phyloP scores from a whole-genome alignment of 345 rosid genomes.

The Eucalyptus microcorys region DNA sequence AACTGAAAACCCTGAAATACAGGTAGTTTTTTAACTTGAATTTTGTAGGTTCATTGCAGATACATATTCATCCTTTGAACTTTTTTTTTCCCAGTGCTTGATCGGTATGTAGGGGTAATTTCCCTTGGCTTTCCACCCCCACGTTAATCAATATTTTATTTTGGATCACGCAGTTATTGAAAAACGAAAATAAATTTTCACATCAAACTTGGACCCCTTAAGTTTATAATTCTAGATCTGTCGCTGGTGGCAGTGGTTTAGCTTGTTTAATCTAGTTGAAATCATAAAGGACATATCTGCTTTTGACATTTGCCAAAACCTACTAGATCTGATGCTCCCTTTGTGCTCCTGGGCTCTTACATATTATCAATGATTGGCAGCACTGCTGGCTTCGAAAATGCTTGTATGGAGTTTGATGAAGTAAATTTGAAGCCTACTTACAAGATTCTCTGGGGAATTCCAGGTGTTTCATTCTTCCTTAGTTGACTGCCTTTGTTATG shows the following conservation, averaged over 20 bases:
- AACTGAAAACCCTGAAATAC: constrained; percentile 85
- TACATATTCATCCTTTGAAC: neutral
- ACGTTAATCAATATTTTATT: neutral
- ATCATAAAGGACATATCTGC: neutral
- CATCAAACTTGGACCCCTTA: neutral
- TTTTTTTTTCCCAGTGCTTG: neutral
- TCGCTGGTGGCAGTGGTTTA: neutral
- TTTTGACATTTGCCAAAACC: neutral
- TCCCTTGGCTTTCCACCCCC: neutral
- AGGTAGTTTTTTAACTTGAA: constrained; percentile 21
- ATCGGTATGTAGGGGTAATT: neutral
- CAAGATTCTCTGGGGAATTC: constrained; percentile 94
- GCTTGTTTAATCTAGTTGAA: neutral
- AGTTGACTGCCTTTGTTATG: neutral
- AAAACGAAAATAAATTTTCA: neutral
- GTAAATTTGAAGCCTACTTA: constrained; percentile 80
- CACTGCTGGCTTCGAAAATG: constrained; percentile 72
- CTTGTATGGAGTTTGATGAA: constrained; percentile 97
- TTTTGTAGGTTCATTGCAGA: neutral
- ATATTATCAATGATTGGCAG: constrained; percentile 17
- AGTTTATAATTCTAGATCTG: neutral
- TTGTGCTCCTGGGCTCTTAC: neutral
- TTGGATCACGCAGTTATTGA: neutral
- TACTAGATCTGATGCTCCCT: neutral
- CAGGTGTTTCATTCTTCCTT: constrained; percentile 41